Evolutionary conservation across 2,329 filamentous ascomycete species (phyloP).

Genomic region (Aspergillus sp.): DNA sequence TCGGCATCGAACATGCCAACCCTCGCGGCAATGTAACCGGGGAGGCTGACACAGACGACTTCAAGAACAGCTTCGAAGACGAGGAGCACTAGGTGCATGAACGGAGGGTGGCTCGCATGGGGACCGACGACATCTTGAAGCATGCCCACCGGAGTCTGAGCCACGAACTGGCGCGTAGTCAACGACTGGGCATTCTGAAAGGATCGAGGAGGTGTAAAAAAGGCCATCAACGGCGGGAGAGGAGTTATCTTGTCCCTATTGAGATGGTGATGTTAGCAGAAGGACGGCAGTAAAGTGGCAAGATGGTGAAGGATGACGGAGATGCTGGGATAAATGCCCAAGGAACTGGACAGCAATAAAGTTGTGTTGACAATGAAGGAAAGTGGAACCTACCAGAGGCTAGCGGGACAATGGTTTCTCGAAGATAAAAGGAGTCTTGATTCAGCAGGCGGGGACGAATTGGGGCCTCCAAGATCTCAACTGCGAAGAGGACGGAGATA

Average conservation of each 20-base stretch:
- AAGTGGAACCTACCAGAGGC: constrained; percentile 8
- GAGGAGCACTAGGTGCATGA: constrained; percentile 68
- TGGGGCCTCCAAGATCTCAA: not conserved
- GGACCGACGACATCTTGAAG: constrained; percentile 20
- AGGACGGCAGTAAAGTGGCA: not conserved
- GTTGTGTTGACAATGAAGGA: constrained; percentile 1
- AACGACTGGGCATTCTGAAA: constrained; percentile 45
- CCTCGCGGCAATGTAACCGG: constrained; percentile 87
- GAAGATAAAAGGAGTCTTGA: not conserved
- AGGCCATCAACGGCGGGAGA: constrained; percentile 31
- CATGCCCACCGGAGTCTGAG: constrained; percentile 26
- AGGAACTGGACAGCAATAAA: not conserved
- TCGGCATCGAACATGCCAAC: constrained; percentile 93
- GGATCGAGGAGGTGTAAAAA: constrained; percentile 51
- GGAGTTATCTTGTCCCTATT: not conserved
- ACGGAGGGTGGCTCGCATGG: constrained; percentile 48
- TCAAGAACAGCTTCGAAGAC: constrained; percentile 95
- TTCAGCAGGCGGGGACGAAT: not conserved
- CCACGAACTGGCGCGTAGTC: constrained; percentile 20
- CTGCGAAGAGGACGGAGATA: not conserved
- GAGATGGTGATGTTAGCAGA: not conserved
- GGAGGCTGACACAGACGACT: constrained; percentile 90
- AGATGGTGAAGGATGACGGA: not conserved
- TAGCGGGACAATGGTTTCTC: not conserved
- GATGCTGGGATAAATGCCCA: not conserved